Conservation (phyloP, 306 rosid species). For the Medicago truncatula region MtrunA17r5.0-ANR NC_053045.1:32331501-32332000, state of each 20-base stretch:
- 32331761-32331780: neutral
- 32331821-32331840: no score
- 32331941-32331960: neutral
- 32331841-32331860: neutral
- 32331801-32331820: neutral
- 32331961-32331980: neutral
- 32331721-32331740: neutral
- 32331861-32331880: neutral
- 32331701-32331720: neutral
- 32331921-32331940: neutral
- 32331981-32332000: neutral
- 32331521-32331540: conserved; percentile 6
- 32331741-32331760: neutral
- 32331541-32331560: neutral
- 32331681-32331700: neutral
- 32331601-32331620: neutral
- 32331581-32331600: neutral
- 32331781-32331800: no score
- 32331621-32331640: neutral
- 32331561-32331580: neutral
- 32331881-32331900: neutral
- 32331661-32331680: neutral
- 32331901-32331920: neutral
- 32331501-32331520: conserved; percentile 24
- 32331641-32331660: neutral